Evolutionary conservation across 2,329 filamentous ascomycete species (phyloP).

Genomic region (Fusarium agapanthi): DNA sequence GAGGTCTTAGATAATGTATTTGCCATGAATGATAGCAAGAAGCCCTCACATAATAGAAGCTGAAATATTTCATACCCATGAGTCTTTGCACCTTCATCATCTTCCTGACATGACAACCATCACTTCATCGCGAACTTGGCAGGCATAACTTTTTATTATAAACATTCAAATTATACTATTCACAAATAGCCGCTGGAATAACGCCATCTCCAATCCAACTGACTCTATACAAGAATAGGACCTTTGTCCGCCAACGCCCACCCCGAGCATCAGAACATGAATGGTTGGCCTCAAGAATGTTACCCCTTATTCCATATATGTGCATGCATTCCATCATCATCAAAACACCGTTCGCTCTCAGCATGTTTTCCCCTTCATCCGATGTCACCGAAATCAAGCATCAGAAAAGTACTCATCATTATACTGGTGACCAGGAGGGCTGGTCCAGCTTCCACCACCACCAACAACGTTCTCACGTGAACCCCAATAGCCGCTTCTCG

Average conservation of each 20-base stretch:
- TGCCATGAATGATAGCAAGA: no score
- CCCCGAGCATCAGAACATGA: conserved; percentile 31
- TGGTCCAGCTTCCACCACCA: conserved; percentile 54
- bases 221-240: conserved; percentile 37
- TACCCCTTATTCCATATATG: conserved; percentile 40
- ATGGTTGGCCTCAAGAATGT: conserved; percentile 21
- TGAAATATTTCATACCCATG: background rate
- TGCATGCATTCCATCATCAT: conserved; percentile 32
- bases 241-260: conserved; percentile 18
- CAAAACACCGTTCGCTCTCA: conserved; percentile 33
- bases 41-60: background rate
- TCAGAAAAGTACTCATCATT: conserved; percentile 67
- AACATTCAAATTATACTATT: conserved; percentile 34
- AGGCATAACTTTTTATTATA: background rate
- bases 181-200: conserved; percentile 22
- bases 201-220: conserved; percentile 36
- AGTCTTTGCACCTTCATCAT: background rate
- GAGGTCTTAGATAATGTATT: background rate
- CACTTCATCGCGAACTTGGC: background rate
- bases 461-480: conserved; percentile 60
- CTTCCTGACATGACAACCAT: no score
- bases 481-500: conserved; percentile 61
- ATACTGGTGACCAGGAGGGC: conserved; percentile 55
- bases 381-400: conserved; percentile 46
- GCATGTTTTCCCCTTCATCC: conserved; percentile 25